phyloP scores from a whole-genome alignment of 495 filamentous ascomycete genomes.

The Podospora australis region DNA sequence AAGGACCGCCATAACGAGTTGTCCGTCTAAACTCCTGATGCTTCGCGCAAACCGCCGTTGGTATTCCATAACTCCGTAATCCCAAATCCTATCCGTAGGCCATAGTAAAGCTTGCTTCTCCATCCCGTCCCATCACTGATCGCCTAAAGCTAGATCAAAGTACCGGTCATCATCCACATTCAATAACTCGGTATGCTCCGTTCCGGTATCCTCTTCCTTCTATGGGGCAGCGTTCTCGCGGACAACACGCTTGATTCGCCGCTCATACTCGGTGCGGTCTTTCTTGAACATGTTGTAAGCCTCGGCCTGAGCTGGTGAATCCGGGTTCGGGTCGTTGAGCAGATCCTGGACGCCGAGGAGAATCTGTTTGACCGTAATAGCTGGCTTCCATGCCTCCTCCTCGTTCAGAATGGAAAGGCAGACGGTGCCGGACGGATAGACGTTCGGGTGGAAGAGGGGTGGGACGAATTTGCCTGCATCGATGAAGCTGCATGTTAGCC shows the following conservation, averaged over 20 bases:
- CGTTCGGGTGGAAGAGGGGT: conserved; percentile 96
- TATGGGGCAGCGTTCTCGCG: conserved; percentile 67
- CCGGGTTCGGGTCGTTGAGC: conserved; percentile 92
- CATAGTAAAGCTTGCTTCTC: not conserved
- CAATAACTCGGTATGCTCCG: too few relatives aligned
- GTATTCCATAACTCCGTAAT: conserved; percentile 19
- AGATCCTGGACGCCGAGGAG: conserved; percentile 93
- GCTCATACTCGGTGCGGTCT: conserved; percentile 81
- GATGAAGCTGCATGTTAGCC: conserved; percentile 19
- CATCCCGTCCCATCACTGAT: not conserved
- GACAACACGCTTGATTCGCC: conserved; percentile 77
- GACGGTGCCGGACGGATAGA: conserved; percentile 96
- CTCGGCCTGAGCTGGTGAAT: conserved; percentile 93
- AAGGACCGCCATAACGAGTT: conserved; percentile 1
- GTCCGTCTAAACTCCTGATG: conserved; percentile 15
- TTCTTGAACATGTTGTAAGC: conserved; percentile 96
- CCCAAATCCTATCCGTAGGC: conserved; percentile 2
- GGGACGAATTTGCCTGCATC: conserved; percentile 86
- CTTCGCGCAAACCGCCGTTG: conserved; percentile 9
- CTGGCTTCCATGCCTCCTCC: conserved; percentile 96
- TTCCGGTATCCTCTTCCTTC: not conserved
- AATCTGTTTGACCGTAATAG: conserved; percentile 97
- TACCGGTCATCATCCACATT: too few relatives aligned
- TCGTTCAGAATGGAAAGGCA: conserved; percentile 98
- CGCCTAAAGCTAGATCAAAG: too few relatives aligned